Base-by-base conservation (phyloP, 345 rosid genomes). In the Linum usitatissimum region DNA sequence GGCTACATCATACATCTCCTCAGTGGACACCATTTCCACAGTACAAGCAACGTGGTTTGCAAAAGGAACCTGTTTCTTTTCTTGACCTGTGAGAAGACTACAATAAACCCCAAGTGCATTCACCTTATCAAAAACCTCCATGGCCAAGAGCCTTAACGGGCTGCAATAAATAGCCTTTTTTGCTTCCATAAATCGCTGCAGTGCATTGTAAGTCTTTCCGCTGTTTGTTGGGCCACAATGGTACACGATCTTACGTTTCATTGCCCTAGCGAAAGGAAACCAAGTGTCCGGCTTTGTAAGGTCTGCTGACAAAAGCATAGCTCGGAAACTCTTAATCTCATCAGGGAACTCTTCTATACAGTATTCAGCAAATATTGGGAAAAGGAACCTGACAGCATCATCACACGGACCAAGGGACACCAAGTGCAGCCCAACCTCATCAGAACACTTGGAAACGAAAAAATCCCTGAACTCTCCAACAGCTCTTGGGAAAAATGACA, bases 81-180 rank as follows among this genome's bases (percentile, higher is more conserved):
- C 98, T 76, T 92, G 91, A 23, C 98, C 98, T 2, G 98, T 91
- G 66, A 49, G 85, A 57, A 89, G 96, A 72, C 89, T 92, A 68
- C 98, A 92, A 65, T 92, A 92, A 71, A 92, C 79, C 58, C 98
- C 95, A 40, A 68, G 67, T 20, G 85, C 80, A 75, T 92, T 92
- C 55, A 92, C 95, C 73, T 89, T 92, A 77, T 89, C 95, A n/a
- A 92, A 92, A 75, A 92, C 98, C 77, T 92, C 98, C 98, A 92
- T 92, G 3, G 96, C 98, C 81, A 92, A 77, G 8, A 92, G 83
- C 85, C 98, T 81, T 54, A 92, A 81, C 6, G 98, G 98, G 62
- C 96, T 88, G 61, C 96, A 91, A 74, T 91, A 91, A 77, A 91
- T 68, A 12, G 91, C 96, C 60, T 83, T 88, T 70, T 80, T 80